Percentiles rank a stretch among this genome's conserved stretches.
Evolutionary conservation across 1,284 basidiomycete species (phyloP).

Genomic region (Wallemia mellicola): DNA sequence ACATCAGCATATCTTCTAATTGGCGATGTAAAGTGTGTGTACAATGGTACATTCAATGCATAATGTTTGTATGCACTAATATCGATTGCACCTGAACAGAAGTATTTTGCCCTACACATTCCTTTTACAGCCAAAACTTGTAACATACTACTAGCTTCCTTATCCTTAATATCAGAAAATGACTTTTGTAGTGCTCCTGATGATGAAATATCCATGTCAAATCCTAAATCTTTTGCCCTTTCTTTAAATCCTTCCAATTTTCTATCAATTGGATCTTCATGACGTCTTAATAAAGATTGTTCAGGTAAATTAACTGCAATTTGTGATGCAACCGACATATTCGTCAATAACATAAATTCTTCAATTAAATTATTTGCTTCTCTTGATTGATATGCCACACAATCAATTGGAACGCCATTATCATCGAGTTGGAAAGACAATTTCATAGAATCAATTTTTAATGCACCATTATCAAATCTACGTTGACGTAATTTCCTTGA

Average conservation of each 20-base stretch:
- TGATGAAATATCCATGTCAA: constrained; percentile 47
- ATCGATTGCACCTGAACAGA: constrained; percentile 95
- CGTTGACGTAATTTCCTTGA: constrained; percentile 40
- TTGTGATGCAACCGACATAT: constrained; percentile 66
- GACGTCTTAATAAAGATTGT: constrained; percentile 72
- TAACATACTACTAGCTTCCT: constrained; percentile 37
- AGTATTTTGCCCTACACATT: constrained; percentile 79
- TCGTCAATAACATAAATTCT: constrained; percentile 89
- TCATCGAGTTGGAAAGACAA: constrained; percentile 58
- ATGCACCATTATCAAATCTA: constrained; percentile 51
- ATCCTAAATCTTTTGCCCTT: constrained; percentile 53
- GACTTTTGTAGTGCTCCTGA: constrained; percentile 58
- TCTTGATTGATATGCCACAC: constrained; percentile 28
- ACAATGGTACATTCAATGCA: constrained; percentile 63
- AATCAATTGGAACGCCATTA: constrained; percentile 52
- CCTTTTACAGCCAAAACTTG: constrained; percentile 61
- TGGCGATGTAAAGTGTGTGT: constrained; percentile 28
- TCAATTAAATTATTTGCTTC: constrained; percentile 62
- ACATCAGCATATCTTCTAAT: constrained; percentile 84
- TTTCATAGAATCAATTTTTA: constrained; percentile 38
- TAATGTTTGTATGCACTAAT: constrained; percentile 67
- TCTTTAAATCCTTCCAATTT: constrained; percentile 49
- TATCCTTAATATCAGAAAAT: constrained; percentile 39
- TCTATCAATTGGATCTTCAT: constrained; percentile 72
- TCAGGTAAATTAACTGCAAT: constrained; percentile 81